Percentiles rank a stretch among this genome's conserved stretches.
Conservation (phyloP, 1,284 basidiomycete genomes). For the Abortiporus biennis region DNA sequence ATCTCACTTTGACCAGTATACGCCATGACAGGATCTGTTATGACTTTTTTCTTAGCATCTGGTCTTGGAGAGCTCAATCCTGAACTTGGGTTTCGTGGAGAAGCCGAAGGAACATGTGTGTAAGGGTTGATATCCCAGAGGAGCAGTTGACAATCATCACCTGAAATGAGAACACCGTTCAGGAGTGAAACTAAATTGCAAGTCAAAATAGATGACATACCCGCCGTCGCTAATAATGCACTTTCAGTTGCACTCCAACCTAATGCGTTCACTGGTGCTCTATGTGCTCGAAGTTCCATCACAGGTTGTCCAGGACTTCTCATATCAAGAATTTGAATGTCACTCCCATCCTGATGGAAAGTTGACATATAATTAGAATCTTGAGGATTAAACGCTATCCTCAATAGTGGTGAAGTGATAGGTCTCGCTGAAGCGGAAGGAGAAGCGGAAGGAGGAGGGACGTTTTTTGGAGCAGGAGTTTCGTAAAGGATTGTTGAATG, state of each 20-base stretch:
- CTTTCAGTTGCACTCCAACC: constrained; percentile 84
- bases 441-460: constrained; percentile 46
- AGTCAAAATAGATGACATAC: constrained; percentile 35
- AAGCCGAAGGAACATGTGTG: constrained; percentile 48
- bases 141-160: constrained; percentile 87
- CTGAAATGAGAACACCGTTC: constrained; percentile 32
- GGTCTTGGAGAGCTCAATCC: constrained; percentile 69
- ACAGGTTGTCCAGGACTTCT: constrained; percentile 90
- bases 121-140: constrained; percentile 80
- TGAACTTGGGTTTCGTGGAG: constrained; percentile 56
- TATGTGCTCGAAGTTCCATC: constrained; percentile 82
- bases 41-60: constrained; percentile 67
- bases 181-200: not conserved
- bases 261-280: constrained; percentile 72
- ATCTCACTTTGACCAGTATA: constrained; percentile 80
- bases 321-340: constrained; percentile 92
- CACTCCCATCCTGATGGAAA: constrained; percentile 84
- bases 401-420: constrained; percentile 73
- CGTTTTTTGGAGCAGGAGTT: constrained; percentile 74
- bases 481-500: constrained; percentile 99
- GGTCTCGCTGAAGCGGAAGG: constrained; percentile 57
- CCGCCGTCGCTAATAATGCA: constrained; percentile 79
- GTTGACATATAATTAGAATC: constrained; percentile 92
- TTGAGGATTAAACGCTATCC: constrained; percentile 83
- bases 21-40: constrained; percentile 75